Evolutionary conservation across 2,329 filamentous ascomycete genomes (phyloP).

Genomic region (Colletotrichum trifolii): DNA sequence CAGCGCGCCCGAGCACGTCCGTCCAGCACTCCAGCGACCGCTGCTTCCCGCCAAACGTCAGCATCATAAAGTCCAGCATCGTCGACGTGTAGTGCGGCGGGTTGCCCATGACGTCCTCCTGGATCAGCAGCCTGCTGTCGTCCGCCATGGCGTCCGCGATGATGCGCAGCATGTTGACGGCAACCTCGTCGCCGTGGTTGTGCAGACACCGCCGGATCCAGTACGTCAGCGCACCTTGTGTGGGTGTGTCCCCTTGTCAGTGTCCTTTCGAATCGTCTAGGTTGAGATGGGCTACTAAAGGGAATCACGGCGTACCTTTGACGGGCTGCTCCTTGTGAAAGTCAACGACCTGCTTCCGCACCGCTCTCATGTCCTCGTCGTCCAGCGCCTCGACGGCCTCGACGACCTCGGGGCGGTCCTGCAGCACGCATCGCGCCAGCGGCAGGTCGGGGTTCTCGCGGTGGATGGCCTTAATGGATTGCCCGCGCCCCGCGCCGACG

Average conservation of each 20-base stretch:
- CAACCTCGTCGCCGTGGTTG: slow-evolving; percentile 49
- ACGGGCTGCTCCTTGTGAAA: slow-evolving; percentile 44
- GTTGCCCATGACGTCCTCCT: slow-evolving; percentile 45
- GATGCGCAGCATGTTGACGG: slow-evolving; percentile 45
- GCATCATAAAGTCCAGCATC: slow-evolving; percentile 46
- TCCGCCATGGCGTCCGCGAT: slow-evolving; percentile 44
- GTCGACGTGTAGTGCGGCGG: slow-evolving; percentile 41
- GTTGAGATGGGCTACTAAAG: neutral
- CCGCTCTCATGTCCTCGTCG: slow-evolving; percentile 36
- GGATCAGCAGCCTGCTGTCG: slow-evolving; percentile 48
- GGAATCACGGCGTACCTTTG: slow-evolving; percentile 17
- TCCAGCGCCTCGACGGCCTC: slow-evolving; percentile 39
- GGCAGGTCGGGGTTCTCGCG: slow-evolving; percentile 42
- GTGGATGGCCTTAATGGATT: slow-evolving; percentile 41
- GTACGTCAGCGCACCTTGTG: slow-evolving; percentile 48
- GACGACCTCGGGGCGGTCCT: slow-evolving; percentile 46
- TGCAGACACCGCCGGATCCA: slow-evolving; percentile 52
- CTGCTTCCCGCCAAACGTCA: slow-evolving; percentile 48
- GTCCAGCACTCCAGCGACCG: slow-evolving; percentile 43
- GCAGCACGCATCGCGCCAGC: slow-evolving; percentile 43
- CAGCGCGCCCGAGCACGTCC: slow-evolving; percentile 40
- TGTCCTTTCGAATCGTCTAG: neutral
- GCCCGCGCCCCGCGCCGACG: slow-evolving; percentile 48
- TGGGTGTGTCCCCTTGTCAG: neutral
- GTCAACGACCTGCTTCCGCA: slow-evolving; percentile 40